These are phyloP conservation scores for Calonectria leucothoes DNA, from an alignment of 2,329 filamentous ascomycete species.

Conservation along the genomic window DNA sequence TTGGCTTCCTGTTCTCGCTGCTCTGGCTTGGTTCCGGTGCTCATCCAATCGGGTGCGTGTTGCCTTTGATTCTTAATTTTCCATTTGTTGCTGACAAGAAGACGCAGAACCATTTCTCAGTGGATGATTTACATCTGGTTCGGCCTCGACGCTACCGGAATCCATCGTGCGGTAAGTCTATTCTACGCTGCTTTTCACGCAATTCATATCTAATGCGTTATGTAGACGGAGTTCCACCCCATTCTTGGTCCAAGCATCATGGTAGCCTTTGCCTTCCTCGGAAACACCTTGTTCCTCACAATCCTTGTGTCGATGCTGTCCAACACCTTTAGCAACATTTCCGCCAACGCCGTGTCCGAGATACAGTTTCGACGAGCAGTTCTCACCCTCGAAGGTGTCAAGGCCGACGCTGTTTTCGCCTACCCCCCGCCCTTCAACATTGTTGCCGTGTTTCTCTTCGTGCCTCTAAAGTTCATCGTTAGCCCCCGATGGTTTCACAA, in stretches of 20 bases:
- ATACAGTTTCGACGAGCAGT: conserved; percentile 86
- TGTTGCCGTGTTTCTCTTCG: conserved; percentile 76
- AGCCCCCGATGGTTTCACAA: conserved; percentile 91
- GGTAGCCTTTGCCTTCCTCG: conserved; percentile 86
- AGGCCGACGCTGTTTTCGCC: conserved; percentile 84
- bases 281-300: conserved; percentile 89
- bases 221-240: conserved; percentile 77
- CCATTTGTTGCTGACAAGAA: conserved; percentile 19
- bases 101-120: conserved; percentile 75
- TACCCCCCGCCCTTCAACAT: conserved; percentile 89
- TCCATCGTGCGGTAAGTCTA: conserved; percentile 63
- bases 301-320: conserved; percentile 89
- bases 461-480: conserved; percentile 82
- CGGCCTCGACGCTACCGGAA: conserved; percentile 79
- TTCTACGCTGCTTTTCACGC: too few species aligned
- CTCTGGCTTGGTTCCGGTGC: conserved; percentile 79
- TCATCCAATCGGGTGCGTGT: conserved; percentile 66
- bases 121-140: conserved; percentile 98
- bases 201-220: conserved; percentile 15
- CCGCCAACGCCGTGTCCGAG: conserved; percentile 81
- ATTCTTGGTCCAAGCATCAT: conserved; percentile 83
- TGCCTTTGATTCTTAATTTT: neutral
- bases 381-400: conserved; percentile 86
- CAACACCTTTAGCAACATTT: conserved; percentile 85
- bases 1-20: conserved; percentile 82